Evolutionary conservation across 2,329 filamentous ascomycete species (phyloP).

Genomic region (Scedosporium apiospermum): DNA sequence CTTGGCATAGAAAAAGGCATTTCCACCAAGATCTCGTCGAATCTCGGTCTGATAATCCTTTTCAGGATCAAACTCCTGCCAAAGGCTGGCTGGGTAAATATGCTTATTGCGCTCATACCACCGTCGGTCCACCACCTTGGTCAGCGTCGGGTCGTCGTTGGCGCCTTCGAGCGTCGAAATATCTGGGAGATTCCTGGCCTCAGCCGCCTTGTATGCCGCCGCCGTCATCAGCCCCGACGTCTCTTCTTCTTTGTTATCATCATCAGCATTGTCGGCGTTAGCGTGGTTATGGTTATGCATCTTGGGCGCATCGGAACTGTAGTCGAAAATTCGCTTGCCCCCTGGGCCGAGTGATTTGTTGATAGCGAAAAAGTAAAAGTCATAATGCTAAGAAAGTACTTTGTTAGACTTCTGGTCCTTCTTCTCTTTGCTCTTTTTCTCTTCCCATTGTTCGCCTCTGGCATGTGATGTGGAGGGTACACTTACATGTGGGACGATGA

Average conservation of each 20-base stretch:
- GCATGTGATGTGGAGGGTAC: not conserved
- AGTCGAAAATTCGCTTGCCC: slow-evolving; percentile 67
- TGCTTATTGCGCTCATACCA: slow-evolving; percentile 99
- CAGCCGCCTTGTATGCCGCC: slow-evolving; percentile 25
- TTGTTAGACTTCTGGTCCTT: slow-evolving; percentile 11
- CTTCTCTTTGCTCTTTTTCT: not conserved
- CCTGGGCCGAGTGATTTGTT: slow-evolving; percentile 73
- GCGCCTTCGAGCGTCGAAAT: slow-evolving; percentile 61
- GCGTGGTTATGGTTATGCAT: slow-evolving; percentile 2
- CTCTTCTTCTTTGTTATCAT: slow-evolving; percentile 15
- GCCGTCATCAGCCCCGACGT: slow-evolving; percentile 15
- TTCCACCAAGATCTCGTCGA: slow-evolving; percentile 77
- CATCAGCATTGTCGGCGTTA: slow-evolving; percentile 10
- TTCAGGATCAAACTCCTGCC: slow-evolving; percentile 89
- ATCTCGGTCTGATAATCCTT: slow-evolving; percentile 73
- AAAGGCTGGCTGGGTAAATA: slow-evolving; percentile 91
- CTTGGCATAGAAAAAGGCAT: slow-evolving; percentile 76
- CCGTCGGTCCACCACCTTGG: slow-evolving; percentile 88
- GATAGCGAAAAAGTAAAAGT: slow-evolving; percentile 94
- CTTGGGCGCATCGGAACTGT: slow-evolving; percentile 41
- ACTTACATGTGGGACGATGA: slow-evolving; percentile 91
- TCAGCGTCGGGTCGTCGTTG: slow-evolving; percentile 66
- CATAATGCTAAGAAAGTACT: slow-evolving; percentile 63
- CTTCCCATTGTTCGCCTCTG: not conserved
- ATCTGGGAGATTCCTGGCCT: slow-evolving; percentile 29